Evolutionary conservation across 805 yeast species (phyloP).

Genomic region (Millerozyma acaciae): DNA sequence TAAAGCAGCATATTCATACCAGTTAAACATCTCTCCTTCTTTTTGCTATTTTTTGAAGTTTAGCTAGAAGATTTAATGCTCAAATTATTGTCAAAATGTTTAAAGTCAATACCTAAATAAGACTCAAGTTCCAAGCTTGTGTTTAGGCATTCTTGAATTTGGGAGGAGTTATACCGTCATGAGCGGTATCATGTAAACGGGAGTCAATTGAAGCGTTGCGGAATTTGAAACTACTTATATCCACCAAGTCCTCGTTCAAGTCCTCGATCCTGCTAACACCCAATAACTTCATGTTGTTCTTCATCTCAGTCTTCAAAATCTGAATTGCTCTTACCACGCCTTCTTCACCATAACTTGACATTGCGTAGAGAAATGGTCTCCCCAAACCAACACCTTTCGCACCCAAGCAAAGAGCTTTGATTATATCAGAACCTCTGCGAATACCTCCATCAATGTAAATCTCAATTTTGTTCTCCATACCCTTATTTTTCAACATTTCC

Average conservation of each 20-base stretch:
- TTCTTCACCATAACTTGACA: constrained; percentile 57
- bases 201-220: constrained; percentile 12
- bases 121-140: too few species aligned
- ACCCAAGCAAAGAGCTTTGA: constrained; percentile 65
- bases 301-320: constrained; percentile 64
- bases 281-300: constrained; percentile 73
- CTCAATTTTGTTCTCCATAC: constrained; percentile 46
- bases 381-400: constrained; percentile 72
- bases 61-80: too few species aligned
- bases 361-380: constrained; percentile 62
- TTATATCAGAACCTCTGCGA: constrained; percentile 62
- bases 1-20: too few species aligned
- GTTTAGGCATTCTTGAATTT: constrained; percentile 4
- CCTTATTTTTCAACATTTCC: constrained; percentile 45
- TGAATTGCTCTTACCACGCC: constrained; percentile 61
- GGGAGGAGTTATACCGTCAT: constrained; percentile 9
- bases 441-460: constrained; percentile 68
- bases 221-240: constrained; percentile 16
- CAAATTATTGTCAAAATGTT: too few species aligned
- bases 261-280: constrained; percentile 63
- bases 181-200: constrained; percentile 9
- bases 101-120: too few species aligned
- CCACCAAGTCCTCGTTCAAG: constrained; percentile 40
- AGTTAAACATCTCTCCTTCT: too few species aligned
- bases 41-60: too few species aligned